Evolutionary conservation across 371 early-diverging fungal genomes (phyloP), one percentile per base, ranked within the genome.

Genomic region (Mucor piriformis): DNA sequence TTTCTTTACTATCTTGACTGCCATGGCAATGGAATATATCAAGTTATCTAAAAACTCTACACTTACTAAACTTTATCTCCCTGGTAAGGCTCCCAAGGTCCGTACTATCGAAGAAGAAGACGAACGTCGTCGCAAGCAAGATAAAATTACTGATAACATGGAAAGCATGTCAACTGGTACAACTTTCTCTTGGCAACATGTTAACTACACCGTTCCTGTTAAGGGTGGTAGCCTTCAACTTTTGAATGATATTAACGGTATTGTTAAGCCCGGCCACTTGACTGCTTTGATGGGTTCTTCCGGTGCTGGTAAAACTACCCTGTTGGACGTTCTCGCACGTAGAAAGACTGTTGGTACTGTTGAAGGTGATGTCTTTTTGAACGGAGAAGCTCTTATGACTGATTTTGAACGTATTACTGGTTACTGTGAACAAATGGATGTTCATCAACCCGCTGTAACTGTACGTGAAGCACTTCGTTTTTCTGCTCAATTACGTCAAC

Each of bases 221-320:
- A 81, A 82, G 59, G 82, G 79, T 32, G 79, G 77, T 42, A 56
- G 67, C 16, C 64, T 73, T 18, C 79, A 83, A 63, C 66, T 84
- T 13, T 70, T 84, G 47, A 74, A 78, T 55, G 77, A 75, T 35
- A 61, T 85, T 37, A 43, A 49, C 37, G 73, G 78, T 32, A 77
- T 83, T 43, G 76, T 89, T 49, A 81, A 82, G 50, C 85, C 88
- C 0, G 91, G 91, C 29, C 77, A 81, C 15, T 69, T 90, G 76
- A 78, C 46, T 59, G 95, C 94, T 4, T 66, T 95, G 13, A 88
- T 95, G 89, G 94, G 94, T 29, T 82, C 89, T 7, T 88, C 89
- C 23, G 94, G 94, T 58, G 88, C 92, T 33, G 96, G 96, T 50
- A 96, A 96, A 72, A 91, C 94, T 0, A 92, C 95, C 2, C 77